A percentile compares a stretch with the other conserved stretches of the same genome.
phyloP scores from a whole-genome alignment of 345 rosid genomes.

The Gynandropsis gynandra region DNA sequence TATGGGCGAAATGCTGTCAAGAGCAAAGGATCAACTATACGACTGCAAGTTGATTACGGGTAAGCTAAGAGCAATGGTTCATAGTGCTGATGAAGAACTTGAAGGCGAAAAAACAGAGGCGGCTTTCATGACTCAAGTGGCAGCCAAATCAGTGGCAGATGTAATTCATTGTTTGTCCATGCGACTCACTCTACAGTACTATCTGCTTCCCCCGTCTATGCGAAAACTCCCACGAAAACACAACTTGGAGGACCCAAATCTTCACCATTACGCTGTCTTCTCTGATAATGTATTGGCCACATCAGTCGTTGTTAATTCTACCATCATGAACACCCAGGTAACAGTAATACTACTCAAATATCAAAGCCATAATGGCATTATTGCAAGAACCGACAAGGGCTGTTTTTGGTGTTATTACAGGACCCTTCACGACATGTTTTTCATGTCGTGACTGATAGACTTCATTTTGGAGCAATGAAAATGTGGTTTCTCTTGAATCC shows the following conservation, averaged over 20 bases:
- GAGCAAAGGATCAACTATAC: conserved; percentile 59
- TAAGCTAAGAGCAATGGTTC: conserved; percentile 92
- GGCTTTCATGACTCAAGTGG: conserved; percentile 81
- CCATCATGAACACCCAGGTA: conserved; percentile 25
- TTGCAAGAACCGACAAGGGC: background rate
- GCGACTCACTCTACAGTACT: conserved; percentile 82
- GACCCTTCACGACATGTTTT: conserved; percentile 37
- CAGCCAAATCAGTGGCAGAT: conserved; percentile 75
- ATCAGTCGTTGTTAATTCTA: conserved; percentile 27
- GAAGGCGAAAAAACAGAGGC: conserved; percentile 68
- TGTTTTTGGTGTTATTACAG: conserved; percentile 3
- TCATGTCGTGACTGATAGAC: conserved; percentile 45
- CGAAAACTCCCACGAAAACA: conserved; percentile 68
- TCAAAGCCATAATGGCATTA: too few species aligned
- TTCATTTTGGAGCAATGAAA: conserved; percentile 43
- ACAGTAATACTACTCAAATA: background rate
- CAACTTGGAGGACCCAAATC: conserved; percentile 69
- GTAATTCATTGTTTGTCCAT: conserved; percentile 88
- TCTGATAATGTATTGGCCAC: conserved; percentile 32
- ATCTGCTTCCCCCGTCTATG: conserved; percentile 69
- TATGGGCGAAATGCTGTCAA: conserved; percentile 70
- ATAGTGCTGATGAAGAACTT: conserved; percentile 76
- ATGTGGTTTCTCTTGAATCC: conserved; percentile 45
- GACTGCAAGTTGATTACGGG: conserved; percentile 84
- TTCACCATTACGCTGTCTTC: conserved; percentile 28